These are phyloP conservation scores for Deuterostichococcus epilithicus DNA, from an alignment of 139 green algal genomes.

Conservation along the genomic window DNA sequence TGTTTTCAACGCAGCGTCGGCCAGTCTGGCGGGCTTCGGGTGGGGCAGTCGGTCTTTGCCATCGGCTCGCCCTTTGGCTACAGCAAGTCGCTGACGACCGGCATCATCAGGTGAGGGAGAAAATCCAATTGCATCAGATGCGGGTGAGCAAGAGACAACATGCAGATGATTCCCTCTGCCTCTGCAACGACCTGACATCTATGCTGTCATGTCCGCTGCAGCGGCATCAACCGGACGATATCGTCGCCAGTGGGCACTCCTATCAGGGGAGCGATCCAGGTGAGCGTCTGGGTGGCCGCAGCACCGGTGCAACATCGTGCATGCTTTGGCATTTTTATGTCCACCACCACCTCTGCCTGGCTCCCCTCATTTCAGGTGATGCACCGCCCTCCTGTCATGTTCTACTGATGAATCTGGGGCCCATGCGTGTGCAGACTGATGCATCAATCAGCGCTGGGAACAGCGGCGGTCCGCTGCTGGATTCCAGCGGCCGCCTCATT, in stretches of 20 bases:
- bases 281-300: slow-evolving; percentile 9
- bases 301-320: neutral
- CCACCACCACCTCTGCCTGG: no score
- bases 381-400: neutral
- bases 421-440: slow-evolving; percentile 65
- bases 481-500: slow-evolving; percentile 57
- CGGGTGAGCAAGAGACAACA: no score
- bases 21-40: slow-evolving; percentile 35
- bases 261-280: slow-evolving; percentile 74
- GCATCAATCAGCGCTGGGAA: slow-evolving; percentile 75
- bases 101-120: slow-evolving; percentile 46
- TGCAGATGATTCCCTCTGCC: no score
- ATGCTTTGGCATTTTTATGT: no score
- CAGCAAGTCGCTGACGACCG: slow-evolving; percentile 42
- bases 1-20: slow-evolving; percentile 22
- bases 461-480: slow-evolving; percentile 75
- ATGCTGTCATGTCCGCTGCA: no score
- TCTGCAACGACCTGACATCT: no score
- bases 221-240: slow-evolving; percentile 59
- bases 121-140: no score
- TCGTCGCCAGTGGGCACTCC: slow-evolving; percentile 54
- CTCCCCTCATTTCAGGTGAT: no score
- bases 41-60: slow-evolving; percentile 67
- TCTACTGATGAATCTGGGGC: neutral
- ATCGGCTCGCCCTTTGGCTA: slow-evolving; percentile 54